Evolutionary conservation across 2,329 filamentous ascomycete species (phyloP), one percentile per base, ranked within the genome.

Genomic region (Exophiala alcalophila): DNA sequence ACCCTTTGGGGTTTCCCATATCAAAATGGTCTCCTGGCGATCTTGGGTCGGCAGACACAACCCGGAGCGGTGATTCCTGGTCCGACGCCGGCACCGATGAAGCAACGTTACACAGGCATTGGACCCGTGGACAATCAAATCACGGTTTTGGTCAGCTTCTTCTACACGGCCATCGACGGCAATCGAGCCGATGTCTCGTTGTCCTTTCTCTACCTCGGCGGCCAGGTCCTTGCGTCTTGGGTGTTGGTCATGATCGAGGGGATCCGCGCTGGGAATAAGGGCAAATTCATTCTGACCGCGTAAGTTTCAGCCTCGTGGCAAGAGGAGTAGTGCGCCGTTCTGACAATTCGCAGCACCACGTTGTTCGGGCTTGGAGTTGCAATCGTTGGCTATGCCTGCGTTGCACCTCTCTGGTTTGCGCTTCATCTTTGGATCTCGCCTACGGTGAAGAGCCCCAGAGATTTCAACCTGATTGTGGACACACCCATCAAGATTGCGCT

Each of bases 351-450:
- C 28, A 54, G 53, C 3, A 58, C 69, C 47, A 56, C 65, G 40
- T 55, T 66, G 2, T 62, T 71, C 21, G 70, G 70, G 9, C 43
- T 71, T 11, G 31, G 61, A 2, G 60, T 68, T 2, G 71, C 73
- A 49, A 61, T 66, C 7, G 50, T 68, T 25, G 64, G 67, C 4
- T 72, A 68, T 46, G 67, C 69, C 11, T 61, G 72, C 39, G 64
- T 67, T 3, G 60, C 64, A 1, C 71, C 72, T 1, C 50, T 73
- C 11, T 68, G 66, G 47, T 61, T 68, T 27, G 59, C 63, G 3
- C 38, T 70, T 4, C 68, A 74, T 29, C 61, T 75, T 6, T 59
- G 62, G 28, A 63, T 58, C 11, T 74, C 71, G 2, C 59, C 64
- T 3, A 65, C 68, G 0, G 61, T 64, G 5, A 54, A 55, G 4